These are phyloP conservation scores for Aspergillus ruber DNA, from an alignment of 2,329 filamentous ascomycete species.

Conservation along the genomic window DNA sequence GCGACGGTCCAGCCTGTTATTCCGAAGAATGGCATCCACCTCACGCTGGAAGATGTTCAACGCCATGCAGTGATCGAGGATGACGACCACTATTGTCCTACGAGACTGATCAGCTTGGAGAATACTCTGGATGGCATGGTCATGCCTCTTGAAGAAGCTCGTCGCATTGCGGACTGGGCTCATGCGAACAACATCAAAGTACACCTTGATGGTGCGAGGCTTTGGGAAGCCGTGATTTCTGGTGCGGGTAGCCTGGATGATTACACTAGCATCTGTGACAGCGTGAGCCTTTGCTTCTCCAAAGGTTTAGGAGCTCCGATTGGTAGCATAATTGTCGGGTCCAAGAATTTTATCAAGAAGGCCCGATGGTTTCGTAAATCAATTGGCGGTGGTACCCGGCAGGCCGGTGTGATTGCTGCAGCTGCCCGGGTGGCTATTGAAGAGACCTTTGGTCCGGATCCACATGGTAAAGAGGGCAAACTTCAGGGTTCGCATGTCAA, in stretches of 20 bases:
- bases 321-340: slow-evolving; percentile 65
- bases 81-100: slow-evolving; percentile 73
- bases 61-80: slow-evolving; percentile 55
- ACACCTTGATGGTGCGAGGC: slow-evolving; percentile 71
- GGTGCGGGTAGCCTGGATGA: slow-evolving; percentile 62
- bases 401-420: slow-evolving; percentile 69
- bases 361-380: slow-evolving; percentile 73
- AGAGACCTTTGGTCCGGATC: slow-evolving; percentile 63
- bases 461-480: slow-evolving; percentile 55
- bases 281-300: slow-evolving; percentile 69
- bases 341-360: slow-evolving; percentile 54
- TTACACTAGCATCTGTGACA: slow-evolving; percentile 65
- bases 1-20: slow-evolving; percentile 62
- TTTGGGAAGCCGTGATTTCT: slow-evolving; percentile 74
- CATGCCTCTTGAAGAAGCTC: slow-evolving; percentile 66
- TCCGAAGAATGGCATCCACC: slow-evolving; percentile 63
- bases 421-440: slow-evolving; percentile 71
- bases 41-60: slow-evolving; percentile 71
- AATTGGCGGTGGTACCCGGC: slow-evolving; percentile 71
- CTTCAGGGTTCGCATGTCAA: slow-evolving; percentile 55
- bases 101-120: slow-evolving; percentile 73
- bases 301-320: slow-evolving; percentile 79
- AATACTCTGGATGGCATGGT: slow-evolving; percentile 78
- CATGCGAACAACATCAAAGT: slow-evolving; percentile 58
- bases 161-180: slow-evolving; percentile 65